Evolutionary conservation across 805 yeast species (phyloP).

Genomic region (Candida loeiensis): DNA sequence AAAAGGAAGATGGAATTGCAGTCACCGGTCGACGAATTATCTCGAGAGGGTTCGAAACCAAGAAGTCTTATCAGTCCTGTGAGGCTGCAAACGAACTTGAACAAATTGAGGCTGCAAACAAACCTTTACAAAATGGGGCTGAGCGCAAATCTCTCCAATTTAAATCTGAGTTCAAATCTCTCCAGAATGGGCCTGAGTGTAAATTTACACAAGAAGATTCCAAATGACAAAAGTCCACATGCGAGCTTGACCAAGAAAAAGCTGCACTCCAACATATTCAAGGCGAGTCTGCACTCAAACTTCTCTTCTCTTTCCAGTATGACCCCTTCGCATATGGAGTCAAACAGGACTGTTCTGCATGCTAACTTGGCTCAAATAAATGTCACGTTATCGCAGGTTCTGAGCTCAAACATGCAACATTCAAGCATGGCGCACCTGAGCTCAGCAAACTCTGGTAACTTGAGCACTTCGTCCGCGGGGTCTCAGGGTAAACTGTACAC

Average conservation of each 20-base stretch:
- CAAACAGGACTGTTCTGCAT: neutral
- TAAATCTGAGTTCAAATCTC: neutral
- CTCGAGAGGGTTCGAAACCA: no score
- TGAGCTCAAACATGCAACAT: neutral
- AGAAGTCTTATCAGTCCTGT: neutral
- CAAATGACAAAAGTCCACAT: no score
- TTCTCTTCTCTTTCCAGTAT: neutral
- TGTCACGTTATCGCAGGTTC: neutral
- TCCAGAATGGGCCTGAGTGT: neutral
- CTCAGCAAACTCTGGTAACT: no score
- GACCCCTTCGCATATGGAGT: neutral
- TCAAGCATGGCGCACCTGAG: no score
- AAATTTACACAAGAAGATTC: neutral
- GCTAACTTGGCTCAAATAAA: neutral
- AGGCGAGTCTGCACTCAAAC: neutral
- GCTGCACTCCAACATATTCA: neutral
- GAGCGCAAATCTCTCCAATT: neutral
- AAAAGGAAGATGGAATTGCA: neutral
- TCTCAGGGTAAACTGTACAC: neutral
- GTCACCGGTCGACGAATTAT: no score
- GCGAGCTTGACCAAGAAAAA: no score
- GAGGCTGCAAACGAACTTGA: neutral
- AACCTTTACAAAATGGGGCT: neutral
- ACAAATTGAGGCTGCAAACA: neutral
- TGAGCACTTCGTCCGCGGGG: no score